These are phyloP conservation scores for Macroventuria anomochaeta DNA, from an alignment of 2,329 filamentous ascomycete genomes.

Conservation along the genomic window DNA sequence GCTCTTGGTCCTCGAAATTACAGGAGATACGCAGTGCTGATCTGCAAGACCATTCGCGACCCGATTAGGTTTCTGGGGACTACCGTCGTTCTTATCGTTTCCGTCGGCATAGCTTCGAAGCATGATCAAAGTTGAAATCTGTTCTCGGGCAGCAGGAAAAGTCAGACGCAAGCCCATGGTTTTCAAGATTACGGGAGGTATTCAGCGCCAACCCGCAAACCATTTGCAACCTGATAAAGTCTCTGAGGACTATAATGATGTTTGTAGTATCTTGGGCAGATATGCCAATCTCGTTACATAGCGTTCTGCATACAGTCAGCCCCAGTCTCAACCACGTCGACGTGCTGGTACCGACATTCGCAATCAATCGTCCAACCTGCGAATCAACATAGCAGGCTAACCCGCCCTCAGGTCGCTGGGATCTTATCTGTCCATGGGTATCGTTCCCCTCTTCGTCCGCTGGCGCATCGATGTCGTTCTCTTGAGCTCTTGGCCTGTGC, in stretches of 20 bases:
- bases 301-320: slow-evolving; percentile 13
- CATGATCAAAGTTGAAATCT: not conserved
- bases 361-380: slow-evolving; percentile 1
- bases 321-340: slow-evolving; percentile 3
- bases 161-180: not conserved
- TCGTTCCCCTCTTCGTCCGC: not conserved
- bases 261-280: no score
- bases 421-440: not conserved
- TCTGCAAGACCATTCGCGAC: no score
- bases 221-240: not conserved
- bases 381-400: not conserved
- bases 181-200: not conserved
- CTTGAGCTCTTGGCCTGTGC: not conserved
- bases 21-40: no score
- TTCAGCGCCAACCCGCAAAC: not conserved
- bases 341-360: slow-evolving; percentile 16
- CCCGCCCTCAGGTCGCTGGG: not conserved
- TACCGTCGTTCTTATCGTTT: no score
- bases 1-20: no score
- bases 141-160: not conserved
- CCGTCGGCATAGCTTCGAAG: no score
- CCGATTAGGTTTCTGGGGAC: no score
- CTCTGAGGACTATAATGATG: slow-evolving; percentile 4
- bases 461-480: not conserved
- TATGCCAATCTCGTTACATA: slow-evolving; percentile 5